phyloP scores from a whole-genome alignment of 2,329 filamentous ascomycete genomes.

The Claviceps cyperi region DNA sequence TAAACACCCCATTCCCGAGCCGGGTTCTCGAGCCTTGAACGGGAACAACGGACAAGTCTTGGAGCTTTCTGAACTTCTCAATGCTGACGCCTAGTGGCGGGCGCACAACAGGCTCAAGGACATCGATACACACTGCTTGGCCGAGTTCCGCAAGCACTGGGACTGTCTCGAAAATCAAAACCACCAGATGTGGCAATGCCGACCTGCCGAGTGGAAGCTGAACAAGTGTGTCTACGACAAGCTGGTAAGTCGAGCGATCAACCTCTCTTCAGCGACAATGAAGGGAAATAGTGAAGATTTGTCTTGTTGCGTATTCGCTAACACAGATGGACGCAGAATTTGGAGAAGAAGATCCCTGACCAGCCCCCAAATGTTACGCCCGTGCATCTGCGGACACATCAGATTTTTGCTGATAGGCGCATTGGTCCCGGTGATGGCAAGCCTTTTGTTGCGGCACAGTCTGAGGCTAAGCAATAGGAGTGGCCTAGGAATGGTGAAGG shows the following conservation, averaged over 20 bases:
- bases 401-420: conserved; percentile 44
- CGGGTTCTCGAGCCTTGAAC: not conserved
- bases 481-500: conserved; percentile 3
- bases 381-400: conserved; percentile 55
- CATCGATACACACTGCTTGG: conserved; percentile 86
- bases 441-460: conserved; percentile 24
- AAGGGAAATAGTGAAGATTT: too few relatives aligned
- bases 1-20: not conserved
- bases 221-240: conserved; percentile 96
- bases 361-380: conserved; percentile 54
- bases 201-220: conserved; percentile 71
- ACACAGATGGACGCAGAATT: conserved; percentile 39
- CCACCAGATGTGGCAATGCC: conserved; percentile 93
- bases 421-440: conserved; percentile 28
- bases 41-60: not conserved
- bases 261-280: not conserved
- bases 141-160: conserved; percentile 89
- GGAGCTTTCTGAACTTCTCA: not conserved
- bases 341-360: conserved; percentile 69
- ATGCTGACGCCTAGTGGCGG: conserved; percentile 3
- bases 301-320: not conserved
- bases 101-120: conserved; percentile 58
- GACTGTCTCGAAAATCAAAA: conserved; percentile 94
- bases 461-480: conserved; percentile 21
- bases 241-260: conserved; percentile 47